Percentiles rank a stretch among this genome's conserved stretches.
These are phyloP conservation scores for Tremella mesenterica DNA, from an alignment of 768 basidiomycete genomes.

Conservation along the genomic window DNA sequence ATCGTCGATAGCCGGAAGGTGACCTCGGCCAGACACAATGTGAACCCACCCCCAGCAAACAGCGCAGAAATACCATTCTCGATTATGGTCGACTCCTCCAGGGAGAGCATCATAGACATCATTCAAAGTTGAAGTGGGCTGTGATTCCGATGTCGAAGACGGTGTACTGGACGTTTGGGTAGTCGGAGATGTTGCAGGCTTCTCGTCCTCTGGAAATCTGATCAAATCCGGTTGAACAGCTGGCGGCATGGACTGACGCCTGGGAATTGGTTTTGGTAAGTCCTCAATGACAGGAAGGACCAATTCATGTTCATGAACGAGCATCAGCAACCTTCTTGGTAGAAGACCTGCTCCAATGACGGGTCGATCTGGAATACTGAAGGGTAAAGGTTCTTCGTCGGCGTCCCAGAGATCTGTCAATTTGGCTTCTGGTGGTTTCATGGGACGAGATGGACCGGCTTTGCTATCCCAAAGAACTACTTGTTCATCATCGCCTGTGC, in stretches of 20 bases:
- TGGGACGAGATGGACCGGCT: not conserved
- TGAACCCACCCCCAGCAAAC: conserved; percentile 34
- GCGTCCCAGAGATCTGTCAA: not conserved
- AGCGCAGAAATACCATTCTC: conserved; percentile 33
- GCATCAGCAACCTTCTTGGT: conserved; percentile 18
- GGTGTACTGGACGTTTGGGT: not conserved
- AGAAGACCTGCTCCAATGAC: conserved; percentile 30
- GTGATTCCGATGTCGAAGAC: not conserved
- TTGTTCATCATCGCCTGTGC: conserved; percentile 15
- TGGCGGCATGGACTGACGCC: not conserved
- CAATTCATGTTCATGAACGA: conserved; percentile 30
- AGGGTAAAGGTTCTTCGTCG: not conserved
- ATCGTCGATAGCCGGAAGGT: conserved; percentile 3
- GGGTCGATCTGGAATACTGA: conserved; percentile 14
- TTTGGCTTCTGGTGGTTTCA: not conserved
- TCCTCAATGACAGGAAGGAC: conserved; percentile 22
- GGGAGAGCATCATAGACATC: conserved; percentile 33
- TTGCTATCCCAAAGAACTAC: not conserved
- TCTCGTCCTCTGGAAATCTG: not conserved
- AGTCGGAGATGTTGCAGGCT: not conserved
- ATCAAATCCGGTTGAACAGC: not conserved
- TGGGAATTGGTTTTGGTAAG: conserved; percentile 14
- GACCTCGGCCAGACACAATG: conserved; percentile 10
- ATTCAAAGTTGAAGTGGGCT: conserved; percentile 9
- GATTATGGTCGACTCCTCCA: conserved; percentile 12